phyloP scores from a whole-genome alignment of 2,329 filamentous ascomycete genomes.

The Pseudogymnoascus sp. region DNA sequence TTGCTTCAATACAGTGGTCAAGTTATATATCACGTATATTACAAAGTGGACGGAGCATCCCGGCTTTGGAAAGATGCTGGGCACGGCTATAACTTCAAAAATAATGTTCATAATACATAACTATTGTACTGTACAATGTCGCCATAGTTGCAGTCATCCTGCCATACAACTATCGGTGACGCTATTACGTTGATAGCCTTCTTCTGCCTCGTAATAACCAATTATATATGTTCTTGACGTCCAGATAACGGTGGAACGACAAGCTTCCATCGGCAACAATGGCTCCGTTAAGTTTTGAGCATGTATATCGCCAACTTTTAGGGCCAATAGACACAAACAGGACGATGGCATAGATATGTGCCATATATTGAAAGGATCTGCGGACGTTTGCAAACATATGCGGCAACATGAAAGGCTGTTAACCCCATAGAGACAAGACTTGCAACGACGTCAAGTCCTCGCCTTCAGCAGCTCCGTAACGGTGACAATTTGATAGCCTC shows the following conservation, averaged over 20 bases:
- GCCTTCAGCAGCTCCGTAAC: neutral
- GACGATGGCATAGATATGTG: neutral
- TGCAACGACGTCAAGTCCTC: neutral
- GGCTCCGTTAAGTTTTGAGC: neutral
- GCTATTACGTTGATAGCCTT: neutral
- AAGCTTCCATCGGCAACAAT: neutral
- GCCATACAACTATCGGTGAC: neutral
- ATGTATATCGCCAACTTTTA: neutral
- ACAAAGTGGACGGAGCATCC: neutral
- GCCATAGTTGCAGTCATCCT: neutral
- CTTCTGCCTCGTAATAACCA: neutral
- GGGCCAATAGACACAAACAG: neutral
- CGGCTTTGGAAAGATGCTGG: neutral
- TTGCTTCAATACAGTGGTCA: neutral
- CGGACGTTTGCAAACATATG: neutral
- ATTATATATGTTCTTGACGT: neutral
- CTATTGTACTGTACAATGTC: neutral
- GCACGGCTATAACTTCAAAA: neutral
- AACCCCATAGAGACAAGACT: neutral
- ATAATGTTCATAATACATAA: constrained; percentile 3
- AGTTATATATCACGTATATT: neutral
- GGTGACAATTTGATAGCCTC: constrained; percentile 1
- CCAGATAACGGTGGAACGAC: neutral
- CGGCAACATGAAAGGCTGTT: neutral
- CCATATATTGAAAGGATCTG: neutral